Evolutionary conservation across 2,329 filamentous ascomycete genomes (phyloP), one percentile per base, ranked within the genome.

Genomic region (Trichophaea hybrida): DNA sequence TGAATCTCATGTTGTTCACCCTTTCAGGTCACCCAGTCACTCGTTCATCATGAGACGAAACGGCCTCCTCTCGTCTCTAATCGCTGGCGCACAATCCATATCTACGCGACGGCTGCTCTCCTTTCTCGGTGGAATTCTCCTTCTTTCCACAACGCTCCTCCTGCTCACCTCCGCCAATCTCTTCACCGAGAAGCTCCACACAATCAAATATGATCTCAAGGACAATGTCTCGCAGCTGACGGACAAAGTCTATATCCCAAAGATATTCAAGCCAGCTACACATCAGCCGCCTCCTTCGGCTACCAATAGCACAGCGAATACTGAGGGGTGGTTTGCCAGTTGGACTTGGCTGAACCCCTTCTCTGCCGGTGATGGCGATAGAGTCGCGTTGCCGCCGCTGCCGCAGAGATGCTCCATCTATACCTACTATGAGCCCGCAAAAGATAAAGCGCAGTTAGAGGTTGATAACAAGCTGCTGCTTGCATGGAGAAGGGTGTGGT

Each of bases 331-430:
- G 91, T 87, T 88, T 73, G 83, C 81, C 64, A 84, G 94, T 71
- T 94, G 85, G 83, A 88, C 85, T 70, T 97, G 90, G 89, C 78
- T 87, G 68, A 86, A 86, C 62, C 88, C 90, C 2, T 97, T 96
- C 72, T 95, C 89, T 15, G 89, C 83, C 48, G 80, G 82, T 13
- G 82, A 81, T 0, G 86, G 94, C 71, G 85, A 86, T 69, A 80
- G 88, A 57, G 84, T 86, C 6, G 79, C 97, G 58, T 81, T 97
- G 2, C 93, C 93, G 51, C 86, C 87, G 2, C 74, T 72, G 51
- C 74, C 71, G 51, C 75, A 79, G 35, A 80, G 91, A 24, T 82
- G 85, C 31, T 78, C 82, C 0, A 83, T 97, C 58, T 97, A 95
- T 73, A 95, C 89, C 64, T 97, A 91, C 72, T 95, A 94, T 71